Evolutionary conservation across 2,329 filamentous ascomycete genomes (phyloP).

Genomic region (Sclerotinia spermophila): DNA sequence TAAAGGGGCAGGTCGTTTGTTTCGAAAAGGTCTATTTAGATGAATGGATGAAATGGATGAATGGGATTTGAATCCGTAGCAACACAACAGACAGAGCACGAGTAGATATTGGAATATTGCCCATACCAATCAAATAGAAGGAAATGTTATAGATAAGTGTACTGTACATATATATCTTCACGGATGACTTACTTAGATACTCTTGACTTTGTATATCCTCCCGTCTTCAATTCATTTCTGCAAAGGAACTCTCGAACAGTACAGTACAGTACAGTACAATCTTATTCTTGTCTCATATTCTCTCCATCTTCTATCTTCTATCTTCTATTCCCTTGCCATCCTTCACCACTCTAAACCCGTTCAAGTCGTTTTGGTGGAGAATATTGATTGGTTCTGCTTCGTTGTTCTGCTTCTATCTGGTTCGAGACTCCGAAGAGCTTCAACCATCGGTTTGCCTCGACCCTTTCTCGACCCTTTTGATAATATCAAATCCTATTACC

Average conservation of each 20-base stretch:
- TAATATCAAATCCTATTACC: background rate
- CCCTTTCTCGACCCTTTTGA: no score
- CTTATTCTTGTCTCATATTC: background rate
- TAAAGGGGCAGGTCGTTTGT: background rate
- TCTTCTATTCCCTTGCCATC: background rate
- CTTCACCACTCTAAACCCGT: background rate
- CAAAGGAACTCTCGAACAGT: no score
- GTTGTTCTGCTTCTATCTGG: background rate
- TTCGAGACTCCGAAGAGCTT: background rate
- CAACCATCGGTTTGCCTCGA: background rate
- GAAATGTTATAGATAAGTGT: no score
- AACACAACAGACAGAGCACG: background rate
- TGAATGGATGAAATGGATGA: background rate
- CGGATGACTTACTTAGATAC: background rate
- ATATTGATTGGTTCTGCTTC: background rate
- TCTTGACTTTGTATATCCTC: background rate
- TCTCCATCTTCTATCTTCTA: background rate
- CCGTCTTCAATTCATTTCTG: background rate
- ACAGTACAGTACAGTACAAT: no score
- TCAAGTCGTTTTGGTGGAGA: background rate
- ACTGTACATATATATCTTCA: background rate
- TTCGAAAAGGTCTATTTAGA: constrained; percentile 3
- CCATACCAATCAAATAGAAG: background rate
- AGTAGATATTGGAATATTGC: background rate
- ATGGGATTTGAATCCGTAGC: background rate